Base-by-base conservation (phyloP, 2,329 filamentous ascomycete species). In the Lecanosticta acicola region DNA sequence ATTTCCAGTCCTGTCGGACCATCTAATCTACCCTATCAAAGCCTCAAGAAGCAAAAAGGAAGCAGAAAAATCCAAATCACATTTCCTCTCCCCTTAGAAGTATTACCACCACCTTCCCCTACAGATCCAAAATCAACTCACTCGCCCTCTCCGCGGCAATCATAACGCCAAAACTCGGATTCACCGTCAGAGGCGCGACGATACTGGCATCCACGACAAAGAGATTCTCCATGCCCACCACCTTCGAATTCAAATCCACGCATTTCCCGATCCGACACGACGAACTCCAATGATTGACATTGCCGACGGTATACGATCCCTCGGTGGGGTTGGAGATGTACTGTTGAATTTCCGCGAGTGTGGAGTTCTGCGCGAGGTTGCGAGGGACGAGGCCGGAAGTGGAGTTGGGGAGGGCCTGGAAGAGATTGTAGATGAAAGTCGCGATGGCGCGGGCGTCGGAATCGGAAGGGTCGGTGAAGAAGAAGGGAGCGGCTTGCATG, bases 151-250 rank as follows among this genome's bases (percentile, higher is more conserved):
- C 76, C 0, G 68, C 76, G 3, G 71, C 74, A 16, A 75, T 69
- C 73, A 78, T 78, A 19, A 76, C 67, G 0, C 73, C 75, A 58
- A 78, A 74, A 51, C 75, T 73, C 1, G 76, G 76, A 54, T 78
- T 78, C 1, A 75, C 73, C 0, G 73, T 77, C 54, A 79, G 57
- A 1, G 75, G 75, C 21, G 68, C 59, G 5, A 76, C 50, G 32
- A 78, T 74, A 29, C 70, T 73, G 0, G 69, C 71, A 56, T 78
- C 75, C 3, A 78, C 66, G 1, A 78, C 74, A 46, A 74, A 70
- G 18, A 78, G 58, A 54, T 78, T 78, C 1, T 65, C 48, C 51
- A 71, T 75, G 0, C 75, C 74, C 4, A 70, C 61, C 0, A 78
- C 74, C 46, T 62, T 64, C 1, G 74, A 67, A 48, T 75, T 61